Conservation (phyloP, 208 protist species). For the Trichomonas tenax region DNA sequence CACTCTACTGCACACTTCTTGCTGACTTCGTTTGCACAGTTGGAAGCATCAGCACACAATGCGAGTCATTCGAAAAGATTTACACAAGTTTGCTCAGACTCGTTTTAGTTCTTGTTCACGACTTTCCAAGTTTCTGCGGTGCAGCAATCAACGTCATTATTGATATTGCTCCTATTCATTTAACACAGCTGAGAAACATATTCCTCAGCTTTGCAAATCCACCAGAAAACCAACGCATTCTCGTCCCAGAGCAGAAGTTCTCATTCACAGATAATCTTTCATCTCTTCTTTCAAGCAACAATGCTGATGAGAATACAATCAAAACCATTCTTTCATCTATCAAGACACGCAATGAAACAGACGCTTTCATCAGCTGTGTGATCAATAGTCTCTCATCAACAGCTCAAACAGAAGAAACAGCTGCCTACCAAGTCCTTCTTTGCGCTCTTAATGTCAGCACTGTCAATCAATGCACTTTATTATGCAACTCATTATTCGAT, state of each 20-base stretch:
- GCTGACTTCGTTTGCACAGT: background rate
- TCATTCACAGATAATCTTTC: no score
- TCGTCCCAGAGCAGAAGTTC: no score
- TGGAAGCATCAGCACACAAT: background rate
- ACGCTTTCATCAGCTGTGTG: no score
- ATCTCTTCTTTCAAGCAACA: no score
- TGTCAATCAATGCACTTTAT: background rate
- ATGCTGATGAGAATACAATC: no score
- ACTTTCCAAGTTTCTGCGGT: background rate
- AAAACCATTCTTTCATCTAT: no score
- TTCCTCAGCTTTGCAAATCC: background rate
- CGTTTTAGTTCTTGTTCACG: background rate
- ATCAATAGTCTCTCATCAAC: no score
- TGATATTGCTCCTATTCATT: background rate
- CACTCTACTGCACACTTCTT: background rate
- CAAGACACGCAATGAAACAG: no score
- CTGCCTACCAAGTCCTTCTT: no score
- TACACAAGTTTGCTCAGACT: background rate
- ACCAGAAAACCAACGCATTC: no score
- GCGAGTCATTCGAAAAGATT: background rate
- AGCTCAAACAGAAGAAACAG: no score
- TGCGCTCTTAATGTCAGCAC: no score
- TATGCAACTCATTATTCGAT: background rate
- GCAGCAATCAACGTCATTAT: background rate
- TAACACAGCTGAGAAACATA: background rate